Base-by-base conservation (phyloP, 768 basidiomycete genomes). In the Kondoa malvinella region DNA sequence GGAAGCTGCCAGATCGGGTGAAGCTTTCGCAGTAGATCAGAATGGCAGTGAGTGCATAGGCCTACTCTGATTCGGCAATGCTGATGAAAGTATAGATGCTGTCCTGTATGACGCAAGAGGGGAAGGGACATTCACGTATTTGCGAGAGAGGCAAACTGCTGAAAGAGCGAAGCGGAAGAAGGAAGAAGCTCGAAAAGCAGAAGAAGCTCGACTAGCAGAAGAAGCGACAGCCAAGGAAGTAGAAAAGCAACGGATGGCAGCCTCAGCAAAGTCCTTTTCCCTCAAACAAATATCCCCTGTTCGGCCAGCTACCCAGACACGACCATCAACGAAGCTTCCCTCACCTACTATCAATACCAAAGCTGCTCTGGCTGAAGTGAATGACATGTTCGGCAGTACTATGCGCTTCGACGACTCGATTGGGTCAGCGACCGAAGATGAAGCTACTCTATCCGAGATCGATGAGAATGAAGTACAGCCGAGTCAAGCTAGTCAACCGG, bases 311-410 rank as follows among this genome's bases (percentile, higher is more conserved):
- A 70, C 27, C n/a, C 25, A 17, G 66, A 66, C 68, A 0, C 31
- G 68, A 34, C 69, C 71, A 4, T 8, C 40, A 50, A 50, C 12
- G 12, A 50, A 50, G 21, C 40, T 50, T 50, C 77, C 79, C 1
- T 80, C 79, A 0, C 80, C 97, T 3, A 99, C 95, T 0, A 90
- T 97, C 73, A 95, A 95, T 76, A 99, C 95, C 31, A 92, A 91
- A 76, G 89, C 90, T 71, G 95, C 95, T 2, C 81, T 95, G 34
- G 87, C 84, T 15, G 91, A 96, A 74, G 90, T 97, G 56, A 91
- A 92, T 78, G 87, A 86, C 65, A 91, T 97, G 87, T 97, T 92
- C 76, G 94, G 95, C 76, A 76, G 77, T 64, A 79, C 79, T 17
- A 75, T 80, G 34, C 75, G 76, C 60, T 76, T 76, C 30, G 76